These are phyloP conservation scores for Talaromyces sp. DNA, from an alignment of 2,329 filamentous ascomycete species.

Conservation along the genomic window DNA sequence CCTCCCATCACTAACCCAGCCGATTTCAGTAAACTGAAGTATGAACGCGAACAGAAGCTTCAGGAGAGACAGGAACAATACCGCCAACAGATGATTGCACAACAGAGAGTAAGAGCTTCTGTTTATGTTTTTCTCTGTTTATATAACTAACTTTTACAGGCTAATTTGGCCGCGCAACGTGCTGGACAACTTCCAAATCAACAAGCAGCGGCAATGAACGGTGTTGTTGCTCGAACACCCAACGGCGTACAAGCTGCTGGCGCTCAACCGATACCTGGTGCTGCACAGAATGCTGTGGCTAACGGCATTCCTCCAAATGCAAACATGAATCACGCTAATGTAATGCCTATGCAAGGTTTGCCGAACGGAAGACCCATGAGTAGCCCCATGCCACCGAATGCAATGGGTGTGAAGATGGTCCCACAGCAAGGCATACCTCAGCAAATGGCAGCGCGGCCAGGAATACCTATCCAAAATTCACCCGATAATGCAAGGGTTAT, in stretches of 20 bases:
- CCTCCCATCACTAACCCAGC: slow-evolving; percentile 70
- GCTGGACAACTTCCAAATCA: slow-evolving; percentile 43
- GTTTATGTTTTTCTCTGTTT: not conserved
- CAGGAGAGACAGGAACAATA: slow-evolving; percentile 58
- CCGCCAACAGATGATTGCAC: slow-evolving; percentile 62
- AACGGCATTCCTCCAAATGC: slow-evolving; percentile 45
- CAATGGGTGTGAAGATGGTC: slow-evolving; percentile 59
- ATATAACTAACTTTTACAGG: slow-evolving; percentile 26
- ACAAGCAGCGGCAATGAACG: slow-evolving; percentile 37
- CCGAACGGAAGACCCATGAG: slow-evolving; percentile 44
- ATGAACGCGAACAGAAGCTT: slow-evolving; percentile 75
- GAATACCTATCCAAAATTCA: slow-evolving; percentile 55
- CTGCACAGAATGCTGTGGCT: slow-evolving; percentile 45
- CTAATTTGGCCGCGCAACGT: slow-evolving; percentile 46
- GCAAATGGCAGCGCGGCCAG: slow-evolving; percentile 37
- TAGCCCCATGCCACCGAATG: slow-evolving; percentile 52
- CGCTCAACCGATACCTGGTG: slow-evolving; percentile 38
- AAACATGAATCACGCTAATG: slow-evolving; percentile 40
- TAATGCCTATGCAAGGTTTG: slow-evolving; percentile 44
- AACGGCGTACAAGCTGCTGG: slow-evolving; percentile 40
- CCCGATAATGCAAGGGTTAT: slow-evolving; percentile 50
- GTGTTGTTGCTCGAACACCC: slow-evolving; percentile 37
- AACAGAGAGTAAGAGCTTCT: slow-evolving; percentile 48
- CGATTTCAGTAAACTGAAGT: slow-evolving; percentile 86
- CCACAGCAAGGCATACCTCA: slow-evolving; percentile 60